Evolutionary conservation across 2,329 filamentous ascomycete genomes (phyloP), one percentile per base, ranked within the genome.

Genomic region (Colletotrichum navitas): DNA sequence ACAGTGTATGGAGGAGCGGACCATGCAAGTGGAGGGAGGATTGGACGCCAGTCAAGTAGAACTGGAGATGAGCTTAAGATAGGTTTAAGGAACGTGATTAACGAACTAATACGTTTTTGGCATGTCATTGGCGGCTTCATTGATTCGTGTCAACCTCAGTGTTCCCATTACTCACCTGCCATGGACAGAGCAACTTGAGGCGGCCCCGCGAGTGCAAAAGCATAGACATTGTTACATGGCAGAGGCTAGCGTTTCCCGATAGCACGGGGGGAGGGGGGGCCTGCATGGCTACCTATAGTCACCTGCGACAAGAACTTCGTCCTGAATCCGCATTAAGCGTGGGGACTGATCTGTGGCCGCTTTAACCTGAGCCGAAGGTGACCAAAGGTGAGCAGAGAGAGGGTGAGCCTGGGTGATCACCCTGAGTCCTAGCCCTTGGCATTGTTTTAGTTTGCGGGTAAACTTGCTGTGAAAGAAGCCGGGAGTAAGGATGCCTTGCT

Each of bases 1-100:
- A 39, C 54, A 54, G 65, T 54, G 41, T 41, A 62, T 26, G 39
- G 34, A 43, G 39, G 47, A 59, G 49, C 11, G 39, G 63, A 64
- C 51, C 26, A 56, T 62, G 41, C 41, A 51, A 34, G 29, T 16
- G 68, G 68, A 67, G 49, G 68, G 68, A 67, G 49, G 51, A 56
- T 49, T 7, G 41, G 36, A 16, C 4, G 52, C 49, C 63, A 60
- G 55, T 51, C 54, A 61, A 34, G 18, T 45, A 61, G 62, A 52
- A 58, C 62, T 56, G 62, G 62, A 34, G 24, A 43, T 63, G 55
- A 55, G 55, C 34, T 55, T 26, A 63, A 43, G 24, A 34, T 24
- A 36, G 39, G 49, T 18, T 29, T n/a, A 5, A 29, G 60, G 47
- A 52, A 32, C 34, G 60, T 32, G 60, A 41, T 52, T 39, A 14